phyloP scores from a whole-genome alignment of 2,329 filamentous ascomycete species.

The Juglanconis oblonga region DNA sequence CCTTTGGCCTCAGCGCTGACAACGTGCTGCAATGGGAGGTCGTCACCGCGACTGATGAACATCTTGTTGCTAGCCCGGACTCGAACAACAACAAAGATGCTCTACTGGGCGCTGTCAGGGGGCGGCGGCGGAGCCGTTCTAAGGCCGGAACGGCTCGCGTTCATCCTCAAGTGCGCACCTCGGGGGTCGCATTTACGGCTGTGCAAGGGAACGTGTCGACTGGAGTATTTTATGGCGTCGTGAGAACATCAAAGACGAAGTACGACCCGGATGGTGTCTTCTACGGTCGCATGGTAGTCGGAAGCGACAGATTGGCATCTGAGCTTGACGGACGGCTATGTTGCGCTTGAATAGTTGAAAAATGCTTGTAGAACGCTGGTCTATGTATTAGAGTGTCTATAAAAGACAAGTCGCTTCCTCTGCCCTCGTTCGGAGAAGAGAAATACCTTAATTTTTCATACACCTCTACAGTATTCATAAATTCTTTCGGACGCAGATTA shows the following conservation, averaged over 20 bases:
- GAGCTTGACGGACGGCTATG: constrained; percentile 37
- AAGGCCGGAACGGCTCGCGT: too few relatives aligned
- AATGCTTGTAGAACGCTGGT: too few relatives aligned
- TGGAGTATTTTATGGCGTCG: constrained; percentile 21
- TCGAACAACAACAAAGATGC: constrained; percentile 42
- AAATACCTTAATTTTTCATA: too few relatives aligned
- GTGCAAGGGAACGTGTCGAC: not conserved
- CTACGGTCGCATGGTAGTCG: constrained; percentile 38
- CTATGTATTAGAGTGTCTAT: too few relatives aligned
- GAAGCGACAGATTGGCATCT: constrained; percentile 39
- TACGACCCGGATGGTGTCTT: constrained; percentile 39
- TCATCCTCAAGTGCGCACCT: too few relatives aligned
- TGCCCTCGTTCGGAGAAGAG: too few relatives aligned
- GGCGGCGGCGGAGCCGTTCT: constrained; percentile 48
- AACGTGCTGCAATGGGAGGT: constrained; percentile 44
- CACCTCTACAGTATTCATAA: too few relatives aligned
- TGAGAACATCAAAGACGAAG: constrained; percentile 36
- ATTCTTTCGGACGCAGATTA: too few relatives aligned
- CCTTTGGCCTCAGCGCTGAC: constrained; percentile 47
- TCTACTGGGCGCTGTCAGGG: constrained; percentile 51
- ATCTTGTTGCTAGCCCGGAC: constrained; percentile 36
- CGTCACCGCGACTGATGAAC: constrained; percentile 37
- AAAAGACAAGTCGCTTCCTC: too few relatives aligned
- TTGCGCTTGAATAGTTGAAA: not conserved
- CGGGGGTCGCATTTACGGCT: constrained; percentile 33